Conservation (phyloP, 495 filamentous ascomycete species). For the Aspergillus campestris region DNA sequence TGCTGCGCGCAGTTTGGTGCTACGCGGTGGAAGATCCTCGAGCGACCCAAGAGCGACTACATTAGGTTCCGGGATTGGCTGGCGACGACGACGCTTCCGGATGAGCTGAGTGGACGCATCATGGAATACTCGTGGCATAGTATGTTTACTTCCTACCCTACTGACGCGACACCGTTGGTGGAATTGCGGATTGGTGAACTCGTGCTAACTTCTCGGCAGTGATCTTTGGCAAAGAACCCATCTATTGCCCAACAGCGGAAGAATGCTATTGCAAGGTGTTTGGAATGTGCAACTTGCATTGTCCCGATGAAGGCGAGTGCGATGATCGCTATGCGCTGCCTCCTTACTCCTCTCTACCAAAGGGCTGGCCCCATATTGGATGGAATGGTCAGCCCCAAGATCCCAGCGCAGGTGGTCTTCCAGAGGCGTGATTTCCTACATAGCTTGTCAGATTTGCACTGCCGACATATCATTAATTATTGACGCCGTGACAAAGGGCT, state of each 20-base stretch:
- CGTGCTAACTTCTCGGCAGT: slow-evolving; percentile 20
- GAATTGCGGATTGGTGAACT: too few species aligned
- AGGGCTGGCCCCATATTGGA: slow-evolving; percentile 45
- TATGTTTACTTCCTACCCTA: slow-evolving; percentile 14
- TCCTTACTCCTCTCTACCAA: slow-evolving; percentile 36
- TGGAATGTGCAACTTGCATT: slow-evolving; percentile 47
- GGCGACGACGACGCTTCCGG: slow-evolving; percentile 43
- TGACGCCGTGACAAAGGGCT: too few species aligned
- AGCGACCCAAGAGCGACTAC: slow-evolving; percentile 46
- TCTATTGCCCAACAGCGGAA: slow-evolving; percentile 48
- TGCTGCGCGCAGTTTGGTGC: slow-evolving; percentile 74
- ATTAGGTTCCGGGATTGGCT: slow-evolving; percentile 52
- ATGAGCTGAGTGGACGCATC: slow-evolving; percentile 54
- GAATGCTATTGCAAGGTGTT: slow-evolving; percentile 60
- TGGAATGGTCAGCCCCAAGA: slow-evolving; percentile 42
- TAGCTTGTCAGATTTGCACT: too few species aligned
- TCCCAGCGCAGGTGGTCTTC: slow-evolving; percentile 28
- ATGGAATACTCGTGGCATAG: slow-evolving; percentile 71
- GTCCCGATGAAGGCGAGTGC: slow-evolving; percentile 27
- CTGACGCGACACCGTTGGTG: too few species aligned
- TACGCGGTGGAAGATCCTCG: slow-evolving; percentile 42
- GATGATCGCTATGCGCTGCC: slow-evolving; percentile 40
- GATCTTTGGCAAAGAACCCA: slow-evolving; percentile 42
- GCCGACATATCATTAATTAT: too few species aligned
- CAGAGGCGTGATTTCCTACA: slow-evolving; percentile 18